Percentiles rank a stretch among this genome's conserved stretches.
Evolutionary conservation across 768 basidiomycete genomes (phyloP).

Genomic region (Phylloporus sp.): DNA sequence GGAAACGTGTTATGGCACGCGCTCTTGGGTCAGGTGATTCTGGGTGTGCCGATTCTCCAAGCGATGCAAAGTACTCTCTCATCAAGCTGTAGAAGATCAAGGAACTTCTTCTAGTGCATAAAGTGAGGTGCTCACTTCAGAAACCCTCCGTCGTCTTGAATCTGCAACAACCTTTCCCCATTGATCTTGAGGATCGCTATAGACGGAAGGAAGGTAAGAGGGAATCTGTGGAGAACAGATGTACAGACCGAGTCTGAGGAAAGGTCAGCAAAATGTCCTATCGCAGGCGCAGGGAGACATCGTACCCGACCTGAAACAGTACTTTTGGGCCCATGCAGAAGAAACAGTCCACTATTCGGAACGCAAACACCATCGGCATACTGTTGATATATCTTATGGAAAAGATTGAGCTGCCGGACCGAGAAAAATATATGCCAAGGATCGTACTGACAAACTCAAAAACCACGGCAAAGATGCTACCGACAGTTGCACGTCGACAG

Average conservation of each 20-base stretch:
- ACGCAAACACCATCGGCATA: slow-evolving; percentile 97
- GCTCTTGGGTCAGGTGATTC: slow-evolving; percentile 80
- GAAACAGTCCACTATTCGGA: slow-evolving; percentile 96
- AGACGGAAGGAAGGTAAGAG: slow-evolving; percentile 11
- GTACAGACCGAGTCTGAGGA: slow-evolving; percentile 50
- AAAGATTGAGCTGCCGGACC: not conserved
- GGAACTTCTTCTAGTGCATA: not conserved
- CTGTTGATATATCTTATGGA: slow-evolving; percentile 73
- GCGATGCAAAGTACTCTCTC: slow-evolving; percentile 90
- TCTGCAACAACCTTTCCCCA: slow-evolving; percentile 82
- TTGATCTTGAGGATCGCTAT: slow-evolving; percentile 96
- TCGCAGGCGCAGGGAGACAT: not conserved
- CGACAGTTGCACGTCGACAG: slow-evolving; percentile 91
- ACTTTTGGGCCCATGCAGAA: slow-evolving; percentile 99
- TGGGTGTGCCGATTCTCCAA: slow-evolving; percentile 93
- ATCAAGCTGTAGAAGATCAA: slow-evolving; percentile 56
- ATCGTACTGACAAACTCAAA: slow-evolving; percentile 75
- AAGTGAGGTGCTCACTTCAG: slow-evolving; percentile 61
- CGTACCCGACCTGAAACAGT: slow-evolving; percentile 94
- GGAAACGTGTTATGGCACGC: slow-evolving; percentile 94
- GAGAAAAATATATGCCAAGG: slow-evolving; percentile 7
- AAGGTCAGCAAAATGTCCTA: slow-evolving; percentile 8
- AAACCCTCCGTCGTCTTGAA: slow-evolving; percentile 96
- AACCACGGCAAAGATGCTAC: slow-evolving; percentile 99
- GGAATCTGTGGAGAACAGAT: not conserved